Percentiles rank a stretch among this genome's conserved stretches.
Conservation (phyloP, 2,329 filamentous ascomycete genomes). For the Chaetomiaceae sp. region DNA sequence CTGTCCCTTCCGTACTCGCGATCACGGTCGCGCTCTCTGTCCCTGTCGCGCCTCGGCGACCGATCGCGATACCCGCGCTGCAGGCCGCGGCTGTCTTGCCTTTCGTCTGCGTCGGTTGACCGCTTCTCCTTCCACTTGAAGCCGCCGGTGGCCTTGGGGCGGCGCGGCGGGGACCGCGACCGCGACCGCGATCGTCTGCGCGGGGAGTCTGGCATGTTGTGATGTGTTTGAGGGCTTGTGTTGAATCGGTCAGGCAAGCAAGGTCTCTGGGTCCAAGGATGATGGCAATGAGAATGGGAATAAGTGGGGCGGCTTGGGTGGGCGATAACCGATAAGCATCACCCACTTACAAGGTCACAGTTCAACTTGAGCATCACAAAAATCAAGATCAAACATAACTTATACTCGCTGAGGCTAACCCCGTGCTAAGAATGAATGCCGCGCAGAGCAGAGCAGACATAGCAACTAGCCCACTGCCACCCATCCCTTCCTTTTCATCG, state of each 20-base stretch:
- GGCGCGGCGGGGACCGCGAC: conserved; percentile 25
- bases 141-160: conserved; percentile 21
- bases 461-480: not conserved
- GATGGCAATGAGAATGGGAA: too few species aligned
- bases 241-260: not conserved
- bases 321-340: not conserved
- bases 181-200: conserved; percentile 23
- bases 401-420: conserved; percentile 1
- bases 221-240: not conserved
- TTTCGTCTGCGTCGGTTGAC: conserved; percentile 20
- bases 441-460: not conserved
- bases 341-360: not conserved
- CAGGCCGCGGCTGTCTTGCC: conserved; percentile 21
- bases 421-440: not conserved
- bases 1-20: conserved; percentile 29
- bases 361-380: not conserved
- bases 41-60: conserved; percentile 23
- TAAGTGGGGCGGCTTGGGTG: too few species aligned
- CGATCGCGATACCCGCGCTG: conserved; percentile 29
- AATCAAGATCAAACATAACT: not conserved
- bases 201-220: conserved; percentile 25
- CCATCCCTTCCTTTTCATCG: conserved; percentile 16
- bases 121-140: conserved; percentile 32
- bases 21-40: conserved; percentile 31
- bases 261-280: too few species aligned